Conservation (phyloP, 2,329 filamentous ascomycete species). For the Parastagonospora nodorum region DNA sequence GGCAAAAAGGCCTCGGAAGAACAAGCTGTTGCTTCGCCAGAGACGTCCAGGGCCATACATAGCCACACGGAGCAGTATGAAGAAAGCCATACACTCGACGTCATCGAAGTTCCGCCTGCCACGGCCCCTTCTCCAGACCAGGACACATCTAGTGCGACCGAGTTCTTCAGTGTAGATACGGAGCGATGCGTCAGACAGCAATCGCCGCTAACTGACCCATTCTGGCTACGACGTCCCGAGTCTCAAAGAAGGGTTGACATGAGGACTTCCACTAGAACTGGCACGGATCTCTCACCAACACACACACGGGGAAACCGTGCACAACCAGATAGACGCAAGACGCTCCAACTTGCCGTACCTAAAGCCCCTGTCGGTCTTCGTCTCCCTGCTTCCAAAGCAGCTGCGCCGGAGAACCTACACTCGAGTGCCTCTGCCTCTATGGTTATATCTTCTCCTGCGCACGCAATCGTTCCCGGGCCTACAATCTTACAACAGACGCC, state of each 20-base stretch:
- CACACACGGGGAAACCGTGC: slow-evolving; percentile 13
- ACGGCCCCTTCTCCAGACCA: slow-evolving; percentile 21
- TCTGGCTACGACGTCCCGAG: slow-evolving; percentile 31
- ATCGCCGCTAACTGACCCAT: slow-evolving; percentile 20
- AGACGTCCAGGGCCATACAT: slow-evolving; percentile 20
- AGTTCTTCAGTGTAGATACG: slow-evolving; percentile 24
- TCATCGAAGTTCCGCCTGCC: slow-evolving; percentile 17
- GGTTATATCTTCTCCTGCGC: slow-evolving; percentile 23
- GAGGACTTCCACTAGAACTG: slow-evolving; percentile 7
- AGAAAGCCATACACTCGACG: slow-evolving; percentile 14
- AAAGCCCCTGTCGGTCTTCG: slow-evolving; percentile 14
- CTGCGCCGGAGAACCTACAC: slow-evolving; percentile 9
- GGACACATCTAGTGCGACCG: slow-evolving; percentile 10
- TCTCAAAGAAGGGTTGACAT: slow-evolving; percentile 7
- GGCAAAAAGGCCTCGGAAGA: background rate
- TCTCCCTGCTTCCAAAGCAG: background rate
- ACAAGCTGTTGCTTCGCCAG: slow-evolving; percentile 13
- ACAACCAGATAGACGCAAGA: slow-evolving; percentile 5
- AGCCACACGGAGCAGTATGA: slow-evolving; percentile 3
- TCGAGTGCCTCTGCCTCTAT: slow-evolving; percentile 34
- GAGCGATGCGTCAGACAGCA: slow-evolving; percentile 12
- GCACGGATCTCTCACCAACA: slow-evolving; percentile 27
- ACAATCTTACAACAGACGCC: background rate
- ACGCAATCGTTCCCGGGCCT: background rate
- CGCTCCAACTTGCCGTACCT: slow-evolving; percentile 20